Percentiles rank a stretch among this genome's conserved stretches.
phyloP scores from a whole-genome alignment of 2,329 filamentous ascomycete species.

The Ceratocystis lukuohia region DNA sequence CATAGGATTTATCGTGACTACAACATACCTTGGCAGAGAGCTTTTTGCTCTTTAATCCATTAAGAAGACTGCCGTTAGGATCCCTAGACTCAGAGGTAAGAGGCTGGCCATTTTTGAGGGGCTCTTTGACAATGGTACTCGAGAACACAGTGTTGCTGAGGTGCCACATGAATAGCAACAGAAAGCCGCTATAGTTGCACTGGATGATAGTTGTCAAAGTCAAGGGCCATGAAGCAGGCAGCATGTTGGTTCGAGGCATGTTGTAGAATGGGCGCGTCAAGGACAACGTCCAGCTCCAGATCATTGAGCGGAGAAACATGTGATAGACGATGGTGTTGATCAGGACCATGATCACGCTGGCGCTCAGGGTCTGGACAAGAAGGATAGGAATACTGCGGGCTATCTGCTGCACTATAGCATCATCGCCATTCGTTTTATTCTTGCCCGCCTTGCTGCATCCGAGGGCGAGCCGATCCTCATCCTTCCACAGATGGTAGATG shows the following conservation, averaged over 20 bases:
- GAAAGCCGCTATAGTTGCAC: constrained; percentile 46
- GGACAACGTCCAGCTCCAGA: constrained; percentile 57
- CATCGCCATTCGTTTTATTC: constrained; percentile 10
- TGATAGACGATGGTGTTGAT: constrained; percentile 47
- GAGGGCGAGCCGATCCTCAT: constrained; percentile 53
- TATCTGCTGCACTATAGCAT: constrained; percentile 16
- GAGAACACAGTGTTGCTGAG: constrained; percentile 65
- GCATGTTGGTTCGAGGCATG: constrained; percentile 57
- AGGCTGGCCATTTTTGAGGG: constrained; percentile 71
- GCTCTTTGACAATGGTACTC: constrained; percentile 64
- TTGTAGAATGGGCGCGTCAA: constrained; percentile 62
- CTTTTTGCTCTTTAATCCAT: constrained; percentile 73
- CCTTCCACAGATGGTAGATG: constrained; percentile 52
- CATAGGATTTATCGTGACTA: neutral
- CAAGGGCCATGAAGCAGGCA: constrained; percentile 44
- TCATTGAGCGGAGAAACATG: constrained; percentile 44
- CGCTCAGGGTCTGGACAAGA: constrained; percentile 26
- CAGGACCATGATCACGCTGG: constrained; percentile 30
- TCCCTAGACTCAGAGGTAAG: constrained; percentile 78
- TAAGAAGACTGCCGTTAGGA: constrained; percentile 78
- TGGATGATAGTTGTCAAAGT: constrained; percentile 42
- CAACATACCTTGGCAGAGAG: constrained; percentile 52
- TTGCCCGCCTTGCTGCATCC: constrained; percentile 22
- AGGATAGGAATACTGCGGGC: constrained; percentile 12
- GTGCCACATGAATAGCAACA: constrained; percentile 64